Conservation (phyloP, 1,139 yeast genomes). For the Debaryomycetaceae sp. region DNA sequence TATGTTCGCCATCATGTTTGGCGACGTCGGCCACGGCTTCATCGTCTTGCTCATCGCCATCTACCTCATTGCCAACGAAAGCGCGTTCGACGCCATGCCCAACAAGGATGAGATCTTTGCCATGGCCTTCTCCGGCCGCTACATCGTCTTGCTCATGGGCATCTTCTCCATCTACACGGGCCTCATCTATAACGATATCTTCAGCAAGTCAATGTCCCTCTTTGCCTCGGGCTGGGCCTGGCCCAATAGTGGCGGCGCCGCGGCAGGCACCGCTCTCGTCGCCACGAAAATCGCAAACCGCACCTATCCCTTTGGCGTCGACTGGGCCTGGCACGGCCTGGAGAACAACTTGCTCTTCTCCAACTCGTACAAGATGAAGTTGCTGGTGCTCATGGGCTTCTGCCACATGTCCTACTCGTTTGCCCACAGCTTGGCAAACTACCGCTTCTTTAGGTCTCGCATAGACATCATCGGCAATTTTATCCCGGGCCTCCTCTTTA, state of each 20-base stretch:
- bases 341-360: constrained; percentile 85
- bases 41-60: constrained; percentile 66
- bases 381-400: constrained; percentile 90
- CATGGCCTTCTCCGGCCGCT: constrained; percentile 92
- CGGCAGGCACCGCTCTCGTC: constrained; percentile 40
- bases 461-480: constrained; percentile 90
- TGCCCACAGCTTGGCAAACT: constrained; percentile 74
- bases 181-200: constrained; percentile 81
- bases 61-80: constrained; percentile 60
- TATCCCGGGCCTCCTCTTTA: constrained; percentile 84
- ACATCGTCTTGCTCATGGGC: constrained; percentile 86
- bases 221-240: constrained; percentile 77
- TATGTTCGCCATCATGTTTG: constrained; percentile 99
- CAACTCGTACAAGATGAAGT: constrained; percentile 92
- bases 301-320: constrained; percentile 76
- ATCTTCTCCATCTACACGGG: constrained; percentile 90
- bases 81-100: constrained; percentile 48
- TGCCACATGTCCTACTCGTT: constrained; percentile 90
- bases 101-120: constrained; percentile 88
- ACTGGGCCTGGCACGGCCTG: constrained; percentile 95
- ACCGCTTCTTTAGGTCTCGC: constrained; percentile 56
- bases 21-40: constrained; percentile 94
- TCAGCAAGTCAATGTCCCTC: constrained; percentile 79
- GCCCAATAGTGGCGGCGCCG: constrained; percentile 55
- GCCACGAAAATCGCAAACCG: constrained; percentile 48